Evolutionary conservation across 1,284 basidiomycete species (phyloP).

Genomic region (Tremellales sp.): DNA sequence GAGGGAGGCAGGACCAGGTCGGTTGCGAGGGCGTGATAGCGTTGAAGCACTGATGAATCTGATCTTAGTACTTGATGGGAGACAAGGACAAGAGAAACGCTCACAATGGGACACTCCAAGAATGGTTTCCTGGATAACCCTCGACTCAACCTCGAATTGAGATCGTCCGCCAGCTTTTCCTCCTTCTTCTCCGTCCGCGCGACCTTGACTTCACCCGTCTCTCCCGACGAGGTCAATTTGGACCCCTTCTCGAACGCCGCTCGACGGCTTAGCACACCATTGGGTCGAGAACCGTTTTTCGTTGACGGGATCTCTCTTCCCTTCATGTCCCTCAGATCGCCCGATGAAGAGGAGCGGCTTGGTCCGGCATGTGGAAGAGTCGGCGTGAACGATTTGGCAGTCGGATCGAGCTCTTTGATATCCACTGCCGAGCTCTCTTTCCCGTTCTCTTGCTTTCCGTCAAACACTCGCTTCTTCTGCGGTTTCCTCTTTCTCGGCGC

Average conservation of each 20-base stretch:
- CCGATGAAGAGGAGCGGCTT: too few relatives aligned
- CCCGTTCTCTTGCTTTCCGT: too few relatives aligned
- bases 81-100: conserved; percentile 4
- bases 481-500: too few relatives aligned
- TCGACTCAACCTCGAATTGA: conserved; percentile 41
- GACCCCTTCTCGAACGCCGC: conserved; percentile 38
- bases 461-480: too few relatives aligned
- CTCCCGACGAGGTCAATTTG: conserved; percentile 19
- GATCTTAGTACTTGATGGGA: neutral
- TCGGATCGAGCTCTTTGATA: too few relatives aligned
- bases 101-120: conserved; percentile 48
- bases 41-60: conserved; percentile 41
- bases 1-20: conserved; percentile 48
- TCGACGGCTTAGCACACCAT: conserved; percentile 16
- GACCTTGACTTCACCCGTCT: neutral
- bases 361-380: too few relatives aligned
- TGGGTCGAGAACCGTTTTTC: too few relatives aligned
- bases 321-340: too few relatives aligned
- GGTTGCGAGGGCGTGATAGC: conserved; percentile 43
- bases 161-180: conserved; percentile 41
- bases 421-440: too few relatives aligned
- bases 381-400: too few relatives aligned
- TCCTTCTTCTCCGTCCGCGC: conserved; percentile 16
- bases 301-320: too few relatives aligned
- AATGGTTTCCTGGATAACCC: conserved; percentile 40